Evolutionary conservation across 345 rosid genomes (phyloP).

Genomic region (Populus deltoides): DNA sequence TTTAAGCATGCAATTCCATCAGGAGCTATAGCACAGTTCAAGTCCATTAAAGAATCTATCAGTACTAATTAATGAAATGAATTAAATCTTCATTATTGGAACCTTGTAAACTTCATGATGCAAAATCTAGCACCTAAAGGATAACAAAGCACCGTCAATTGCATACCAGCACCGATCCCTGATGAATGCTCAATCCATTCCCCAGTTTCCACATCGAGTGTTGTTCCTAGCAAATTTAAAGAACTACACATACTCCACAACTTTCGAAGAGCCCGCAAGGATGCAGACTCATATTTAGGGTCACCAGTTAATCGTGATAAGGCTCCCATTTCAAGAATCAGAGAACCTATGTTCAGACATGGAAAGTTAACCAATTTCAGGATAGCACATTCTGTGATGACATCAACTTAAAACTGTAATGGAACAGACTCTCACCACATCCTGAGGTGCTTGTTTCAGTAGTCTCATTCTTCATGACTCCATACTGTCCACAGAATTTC

Average conservation of each 20-base stretch:
- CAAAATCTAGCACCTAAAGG: slow-evolving; percentile 1
- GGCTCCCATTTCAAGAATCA: slow-evolving; percentile 98
- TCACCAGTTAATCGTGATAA: slow-evolving; percentile 86
- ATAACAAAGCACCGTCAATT: slow-evolving; percentile 8
- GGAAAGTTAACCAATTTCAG: slow-evolving; percentile 18
- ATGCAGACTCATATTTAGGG: slow-evolving; percentile 80
- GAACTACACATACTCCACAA: slow-evolving; percentile 98
- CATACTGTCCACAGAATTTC: slow-evolving; percentile 69
- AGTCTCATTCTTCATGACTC: slow-evolving; percentile 79
- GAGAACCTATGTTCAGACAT: slow-evolving; percentile 56
- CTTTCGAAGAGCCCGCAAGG: slow-evolving; percentile 81
- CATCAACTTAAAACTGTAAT: slow-evolving; percentile 5
- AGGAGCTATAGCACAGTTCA: neutral
- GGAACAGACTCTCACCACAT: slow-evolving; percentile 61
- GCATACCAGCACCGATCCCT: slow-evolving; percentile 94
- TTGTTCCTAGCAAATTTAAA: slow-evolving; percentile 79
- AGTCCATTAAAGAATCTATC: neutral
- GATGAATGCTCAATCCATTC: slow-evolving; percentile 90
- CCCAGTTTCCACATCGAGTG: slow-evolving; percentile 73
- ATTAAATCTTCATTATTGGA: neutral
- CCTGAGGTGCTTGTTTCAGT: slow-evolving; percentile 97
- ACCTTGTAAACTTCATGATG: neutral
- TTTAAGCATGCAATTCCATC: slow-evolving; percentile 3
- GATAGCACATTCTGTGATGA: slow-evolving; percentile 11
- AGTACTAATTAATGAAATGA: neutral